phyloP scores from a whole-genome alignment of 164 flowering plant genomes.

The Magnolia kwangsiensis region DNA sequence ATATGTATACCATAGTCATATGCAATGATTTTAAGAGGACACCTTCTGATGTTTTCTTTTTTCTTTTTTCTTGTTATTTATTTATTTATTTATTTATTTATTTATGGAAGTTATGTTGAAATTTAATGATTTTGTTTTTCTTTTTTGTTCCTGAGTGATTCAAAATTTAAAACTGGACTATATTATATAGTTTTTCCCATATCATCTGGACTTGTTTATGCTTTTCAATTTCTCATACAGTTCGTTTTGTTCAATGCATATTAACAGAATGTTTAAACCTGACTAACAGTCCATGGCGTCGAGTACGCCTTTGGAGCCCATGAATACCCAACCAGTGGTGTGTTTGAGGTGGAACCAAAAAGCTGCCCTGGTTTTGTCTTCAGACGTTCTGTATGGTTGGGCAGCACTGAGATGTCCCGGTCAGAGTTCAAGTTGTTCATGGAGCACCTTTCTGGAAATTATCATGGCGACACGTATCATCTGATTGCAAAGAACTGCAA shows the following conservation, averaged over 20 bases:
- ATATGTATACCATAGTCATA: no score
- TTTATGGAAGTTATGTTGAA: background rate
- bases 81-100: no score
- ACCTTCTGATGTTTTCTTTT: background rate
- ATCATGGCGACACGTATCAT: constrained; percentile 88
- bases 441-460: constrained; percentile 63
- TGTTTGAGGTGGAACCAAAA: constrained; percentile 96
- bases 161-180: background rate
- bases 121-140: background rate
- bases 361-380: constrained; percentile 89
- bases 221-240: background rate
- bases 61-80: no score
- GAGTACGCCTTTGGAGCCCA: constrained; percentile 97
- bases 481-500: constrained; percentile 95
- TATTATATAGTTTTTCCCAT: background rate
- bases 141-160: no score
- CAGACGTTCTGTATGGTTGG: constrained; percentile 73
- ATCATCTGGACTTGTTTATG: background rate
- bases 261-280: constrained; percentile 6
- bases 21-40: background rate
- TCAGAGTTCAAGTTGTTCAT: constrained; percentile 72
- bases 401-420: constrained; percentile 65
- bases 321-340: constrained; percentile 84
- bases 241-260: constrained; percentile 1
- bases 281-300: constrained; percentile 66